phyloP scores from a whole-genome alignment of 1,139 yeast species.

The Geotrichum fermentans region DNA sequence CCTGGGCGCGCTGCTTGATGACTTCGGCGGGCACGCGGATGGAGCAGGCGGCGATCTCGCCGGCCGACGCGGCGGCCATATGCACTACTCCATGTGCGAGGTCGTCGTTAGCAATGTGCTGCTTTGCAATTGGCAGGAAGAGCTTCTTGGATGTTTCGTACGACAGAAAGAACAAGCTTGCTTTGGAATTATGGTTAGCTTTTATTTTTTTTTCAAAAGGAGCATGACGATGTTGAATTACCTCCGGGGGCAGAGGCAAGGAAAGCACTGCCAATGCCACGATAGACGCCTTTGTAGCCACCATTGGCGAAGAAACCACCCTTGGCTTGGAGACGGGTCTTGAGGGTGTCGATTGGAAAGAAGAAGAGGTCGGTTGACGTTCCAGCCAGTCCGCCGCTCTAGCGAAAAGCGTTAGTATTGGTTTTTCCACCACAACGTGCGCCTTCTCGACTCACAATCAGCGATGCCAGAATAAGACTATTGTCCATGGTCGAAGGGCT shows the following conservation, averaged over 20 bases:
- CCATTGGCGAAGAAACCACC: conserved; percentile 93
- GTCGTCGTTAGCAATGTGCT: conserved; percentile 32
- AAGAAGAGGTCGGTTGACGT: conserved; percentile 90
- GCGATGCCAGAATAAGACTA: conserved; percentile 32
- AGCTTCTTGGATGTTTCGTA: conserved; percentile 69
- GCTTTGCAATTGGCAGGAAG: conserved; percentile 44
- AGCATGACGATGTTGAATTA: conserved; percentile 21
- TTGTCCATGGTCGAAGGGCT: conserved; percentile 23
- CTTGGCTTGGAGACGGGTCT: conserved; percentile 88
- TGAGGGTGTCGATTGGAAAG: conserved; percentile 92
- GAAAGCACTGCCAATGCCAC: conserved; percentile 89
- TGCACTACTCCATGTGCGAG: conserved; percentile 50
- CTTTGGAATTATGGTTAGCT: conserved; percentile 40
- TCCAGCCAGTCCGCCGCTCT: conserved; percentile 95
- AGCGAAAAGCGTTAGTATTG: not conserved
- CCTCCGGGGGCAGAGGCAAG: conserved; percentile 86
- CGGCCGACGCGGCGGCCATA: conserved; percentile 82
- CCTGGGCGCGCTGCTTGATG: conserved; percentile 89
- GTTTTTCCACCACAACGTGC: too few species aligned
- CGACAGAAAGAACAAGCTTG: conserved; percentile 82
- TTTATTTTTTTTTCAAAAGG: too few species aligned
- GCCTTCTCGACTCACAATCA: conserved; percentile 31
- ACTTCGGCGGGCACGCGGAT: conserved; percentile 97
- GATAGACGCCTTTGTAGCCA: conserved; percentile 84
- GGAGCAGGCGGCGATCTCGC: conserved; percentile 88